Base-by-base conservation (phyloP, 2,329 filamentous ascomycete species). In the Cordyceps cicadae region DNA sequence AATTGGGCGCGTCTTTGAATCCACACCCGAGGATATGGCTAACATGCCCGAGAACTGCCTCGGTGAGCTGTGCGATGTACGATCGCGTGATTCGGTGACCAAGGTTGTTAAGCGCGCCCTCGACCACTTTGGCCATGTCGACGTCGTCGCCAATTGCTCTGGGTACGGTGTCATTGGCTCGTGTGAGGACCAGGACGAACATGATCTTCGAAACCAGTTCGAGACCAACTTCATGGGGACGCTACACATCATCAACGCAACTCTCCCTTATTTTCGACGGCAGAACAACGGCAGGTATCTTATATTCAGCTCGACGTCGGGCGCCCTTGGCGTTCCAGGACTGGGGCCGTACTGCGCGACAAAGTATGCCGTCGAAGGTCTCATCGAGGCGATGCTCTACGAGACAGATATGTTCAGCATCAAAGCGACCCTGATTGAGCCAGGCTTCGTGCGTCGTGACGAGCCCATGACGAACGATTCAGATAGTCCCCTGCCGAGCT, bases 181-280 rank as follows among this genome's bases (percentile, higher is more conserved):
- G 1, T 97, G 92, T 74, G 94, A 97, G 75, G 94, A 97, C 75
- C 94, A 97, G 76, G 92, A 97, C 72, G 91, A 96, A 71, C 87
- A 92, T 72, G 94, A 97, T 70, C 84, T 97, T 66, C 89, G 92
- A 62, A 93, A 96, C 69, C 94, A 97, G 74, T 97, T 97, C 75
- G 91, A 95, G 78, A 97, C 92, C 24, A 99, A 99, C 74, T 96
- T 97, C 74, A 93, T 96, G 80, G 94, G 94, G 59, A 95, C 92
- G 0, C 75, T 97, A 62, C 89, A 97, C 74, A 96, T 99, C 67
- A 88, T 97, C 62, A 92, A 97, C 72, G 79, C 90, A 21, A 92
- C 89, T 1, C 77, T 97, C 43, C 92, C 92, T 0, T 91, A 96
- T 75, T 95, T 97, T 67, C 86, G 93, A 56, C 81, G 86, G 64